Evolutionary conservation across 2,329 filamentous ascomycete genomes (phyloP), one percentile per base, ranked within the genome.

Genomic region (Cladosporium sp.): DNA sequence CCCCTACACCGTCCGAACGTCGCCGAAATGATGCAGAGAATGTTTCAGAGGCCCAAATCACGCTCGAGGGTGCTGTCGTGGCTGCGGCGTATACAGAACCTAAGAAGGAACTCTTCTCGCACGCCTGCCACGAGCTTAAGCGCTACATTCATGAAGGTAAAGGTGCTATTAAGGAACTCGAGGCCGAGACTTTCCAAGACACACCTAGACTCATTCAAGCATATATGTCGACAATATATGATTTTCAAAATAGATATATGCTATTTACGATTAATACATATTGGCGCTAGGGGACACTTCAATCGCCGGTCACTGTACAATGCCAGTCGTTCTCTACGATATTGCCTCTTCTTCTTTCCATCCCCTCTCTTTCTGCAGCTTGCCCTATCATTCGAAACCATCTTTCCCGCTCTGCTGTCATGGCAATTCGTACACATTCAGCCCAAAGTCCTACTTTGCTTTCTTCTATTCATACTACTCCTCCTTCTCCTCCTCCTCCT

Each of bases 61-160:
- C 68, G 20, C 78, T 96, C 7, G 89, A 93, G 70, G 84, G 85
- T 57, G 91, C 89, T 62, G 89, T 97, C 22, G 88, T 94, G 60
- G 91, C 93, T 56, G 91, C 91, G 32, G 90, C 92, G 44, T 96
- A 92, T 71, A 96, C 90, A 0, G 83, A 96, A 24, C 94, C 94
- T 0, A 92, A 95, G 83, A 84, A 97, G 44, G 92, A 97, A 70
- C 76, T 99, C 49, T 99, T 96, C 71, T 91, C 97, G 71, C 92
- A 97, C 73, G 85, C 91, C 24, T 97, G 92, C 68, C 89, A 92
- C 58, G 94, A 99, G 72, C 80, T 99, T 63, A 97, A 97, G 74
- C 93, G 90, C 60, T 97, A 97, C 73, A 97, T 97, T 58, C 91
- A 91, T 0, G 91, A 96, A 71, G 94, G 94, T 15, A 87, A 92